These are phyloP conservation scores for Nematodospora anomalae DNA, from an alignment of 1,139 yeast species.

Conservation along the genomic window DNA sequence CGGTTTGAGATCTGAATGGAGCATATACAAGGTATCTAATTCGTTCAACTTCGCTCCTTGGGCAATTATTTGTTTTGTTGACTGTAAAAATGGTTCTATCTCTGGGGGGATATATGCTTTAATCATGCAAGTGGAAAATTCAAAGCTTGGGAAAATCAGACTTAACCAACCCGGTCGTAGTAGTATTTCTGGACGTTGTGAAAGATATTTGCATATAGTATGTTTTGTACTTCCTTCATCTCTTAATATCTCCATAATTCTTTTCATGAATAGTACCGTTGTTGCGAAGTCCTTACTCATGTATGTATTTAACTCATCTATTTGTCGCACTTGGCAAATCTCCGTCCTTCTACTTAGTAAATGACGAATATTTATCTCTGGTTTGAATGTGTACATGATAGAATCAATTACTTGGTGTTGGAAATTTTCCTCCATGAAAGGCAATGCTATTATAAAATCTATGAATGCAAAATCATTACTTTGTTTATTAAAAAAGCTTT, in stretches of 20 bases:
- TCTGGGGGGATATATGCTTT: slow-evolving; percentile 1
- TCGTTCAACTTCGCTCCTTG: slow-evolving; percentile 5
- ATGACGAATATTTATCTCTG: slow-evolving; percentile 1
- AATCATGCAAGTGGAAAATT: slow-evolving; percentile 4
- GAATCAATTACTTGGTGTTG: slow-evolving; percentile 10
- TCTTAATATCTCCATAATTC: slow-evolving; percentile 4
- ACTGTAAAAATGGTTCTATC: slow-evolving; percentile 5
- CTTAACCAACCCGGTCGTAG: slow-evolving; percentile 11
- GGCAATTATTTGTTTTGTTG: slow-evolving; percentile 1
- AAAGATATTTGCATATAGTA: slow-evolving; percentile 1
- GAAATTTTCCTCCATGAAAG: slow-evolving; percentile 9
- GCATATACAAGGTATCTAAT: slow-evolving; percentile 7
- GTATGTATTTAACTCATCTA: slow-evolving; percentile 4
- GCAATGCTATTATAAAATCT: slow-evolving; percentile 13
- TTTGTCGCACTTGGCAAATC: slow-evolving; percentile 3
- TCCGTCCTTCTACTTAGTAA: slow-evolving; percentile 3
- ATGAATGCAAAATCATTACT: slow-evolving; percentile 10
- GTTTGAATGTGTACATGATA: slow-evolving; percentile 6
- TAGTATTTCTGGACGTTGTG: slow-evolving; percentile 7
- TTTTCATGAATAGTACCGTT: slow-evolving; percentile 8
- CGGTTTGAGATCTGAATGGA: slow-evolving; percentile 5
- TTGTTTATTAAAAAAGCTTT: slow-evolving; percentile 1
- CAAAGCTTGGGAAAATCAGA: slow-evolving; percentile 9
- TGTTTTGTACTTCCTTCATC: slow-evolving; percentile 1
- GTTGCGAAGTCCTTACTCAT: slow-evolving; percentile 1